A percentile compares a stretch with the other conserved stretches of the same genome.
Conservation (phyloP, 345 rosid genomes). For the Camelina laxa region DNA sequence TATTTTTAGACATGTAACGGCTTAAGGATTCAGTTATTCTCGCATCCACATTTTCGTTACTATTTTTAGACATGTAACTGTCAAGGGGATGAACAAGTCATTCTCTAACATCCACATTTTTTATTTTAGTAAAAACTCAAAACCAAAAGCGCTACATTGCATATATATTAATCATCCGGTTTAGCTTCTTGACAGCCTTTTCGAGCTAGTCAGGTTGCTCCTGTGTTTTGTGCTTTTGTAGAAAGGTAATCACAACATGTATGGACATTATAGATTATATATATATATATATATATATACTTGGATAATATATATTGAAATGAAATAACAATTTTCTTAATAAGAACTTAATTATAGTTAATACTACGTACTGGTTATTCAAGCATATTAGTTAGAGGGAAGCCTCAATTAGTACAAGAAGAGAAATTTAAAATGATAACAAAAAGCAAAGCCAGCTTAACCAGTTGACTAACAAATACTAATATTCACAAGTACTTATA, state of each 20-base stretch:
- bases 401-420: constrained; percentile 27
- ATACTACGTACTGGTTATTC: constrained; percentile 20
- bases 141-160: background rate
- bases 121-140: background rate
- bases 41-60: constrained; percentile 1
- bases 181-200: background rate
- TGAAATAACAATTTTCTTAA: background rate
- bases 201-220: background rate
- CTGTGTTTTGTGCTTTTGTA: background rate
- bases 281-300: too few species aligned
- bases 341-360: background rate
- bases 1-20: constrained; percentile 20
- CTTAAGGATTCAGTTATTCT: constrained; percentile 1
- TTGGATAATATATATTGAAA: background rate
- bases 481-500: background rate
- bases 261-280: background rate
- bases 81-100: constrained; percentile 34
- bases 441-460: constrained; percentile 11
- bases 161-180: background rate
- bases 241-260: constrained; percentile 2
- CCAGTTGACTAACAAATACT: background rate
- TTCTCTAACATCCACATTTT: constrained; percentile 7
- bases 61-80: constrained; percentile 3
- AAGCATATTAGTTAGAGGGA: constrained; percentile 33
- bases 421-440: constrained; percentile 2